Percentiles rank a stretch among this genome's conserved stretches.
Conservation (phyloP, 176 grass and related monocot genomes). For the Aegilops sharonensis region DNA sequence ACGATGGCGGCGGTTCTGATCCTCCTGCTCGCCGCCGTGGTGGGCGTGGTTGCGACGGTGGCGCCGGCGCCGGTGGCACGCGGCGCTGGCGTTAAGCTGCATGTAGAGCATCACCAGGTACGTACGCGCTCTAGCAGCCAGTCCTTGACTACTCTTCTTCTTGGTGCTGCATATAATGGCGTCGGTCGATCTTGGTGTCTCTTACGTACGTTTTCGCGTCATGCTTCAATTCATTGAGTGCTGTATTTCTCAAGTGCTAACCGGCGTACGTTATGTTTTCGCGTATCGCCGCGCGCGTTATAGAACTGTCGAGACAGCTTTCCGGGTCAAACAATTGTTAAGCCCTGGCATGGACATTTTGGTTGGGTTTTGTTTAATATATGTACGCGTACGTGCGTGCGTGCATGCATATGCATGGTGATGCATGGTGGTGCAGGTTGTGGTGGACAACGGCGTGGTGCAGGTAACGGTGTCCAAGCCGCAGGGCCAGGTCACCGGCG, state of each 20-base stretch:
- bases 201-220: too few relatives aligned
- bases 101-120: neutral
- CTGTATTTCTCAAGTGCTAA: too few relatives aligned
- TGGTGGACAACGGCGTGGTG: conserved; percentile 61
- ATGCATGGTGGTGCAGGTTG: conserved; percentile 27
- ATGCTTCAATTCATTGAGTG: too few relatives aligned
- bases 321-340: too few relatives aligned
- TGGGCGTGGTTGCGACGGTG: neutral
- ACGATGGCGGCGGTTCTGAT: neutral
- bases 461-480: conserved; percentile 55
- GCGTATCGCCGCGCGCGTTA: too few relatives aligned
- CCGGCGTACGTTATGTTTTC: too few relatives aligned
- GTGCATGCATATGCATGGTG: neutral
- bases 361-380: neutral
- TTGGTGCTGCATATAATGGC: neutral
- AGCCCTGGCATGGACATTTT: too few relatives aligned
- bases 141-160: neutral
- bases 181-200: neutral
- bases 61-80: neutral
- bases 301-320: too few relatives aligned
- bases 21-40: neutral
- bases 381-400: neutral
- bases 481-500: conserved; percentile 43
- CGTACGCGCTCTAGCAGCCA: neutral
- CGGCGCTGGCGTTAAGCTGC: neutral